These are phyloP conservation scores for Besnoitia besnoiti DNA, from an alignment of 169 alveolate species.

Conservation along the genomic window DNA sequence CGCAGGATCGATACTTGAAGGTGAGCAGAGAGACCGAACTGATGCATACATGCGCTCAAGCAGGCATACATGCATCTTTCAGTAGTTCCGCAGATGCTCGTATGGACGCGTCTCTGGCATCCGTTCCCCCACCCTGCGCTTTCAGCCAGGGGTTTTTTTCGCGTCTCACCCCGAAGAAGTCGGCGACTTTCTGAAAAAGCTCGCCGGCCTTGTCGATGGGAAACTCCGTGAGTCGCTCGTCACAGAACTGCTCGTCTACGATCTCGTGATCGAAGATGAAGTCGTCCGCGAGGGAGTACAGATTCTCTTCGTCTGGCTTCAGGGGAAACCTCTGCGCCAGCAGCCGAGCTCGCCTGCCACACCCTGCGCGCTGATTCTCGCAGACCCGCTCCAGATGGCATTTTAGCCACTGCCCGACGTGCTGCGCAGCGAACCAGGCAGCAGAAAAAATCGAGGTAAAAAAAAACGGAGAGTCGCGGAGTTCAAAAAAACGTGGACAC, in stretches of 20 bases:
- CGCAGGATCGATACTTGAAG: no score
- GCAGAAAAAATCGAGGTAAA: background rate
- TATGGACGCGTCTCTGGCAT: no score
- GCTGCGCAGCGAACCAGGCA: background rate
- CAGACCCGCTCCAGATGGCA: constrained; percentile 46
- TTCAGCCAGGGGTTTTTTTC: background rate
- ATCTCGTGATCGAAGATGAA: constrained; percentile 38
- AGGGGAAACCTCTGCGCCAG: background rate
- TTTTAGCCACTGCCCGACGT: constrained; percentile 52
- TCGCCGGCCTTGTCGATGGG: constrained; percentile 41
- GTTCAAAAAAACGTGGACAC: no score
- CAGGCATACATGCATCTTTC: no score
- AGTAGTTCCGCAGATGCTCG: no score
- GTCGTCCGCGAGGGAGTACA: constrained; percentile 38
- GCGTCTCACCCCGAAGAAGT: constrained; percentile 46
- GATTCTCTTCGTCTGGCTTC: background rate
- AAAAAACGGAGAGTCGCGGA: background rate
- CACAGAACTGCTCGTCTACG: constrained; percentile 25
- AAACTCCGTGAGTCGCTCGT: constrained; percentile 6
- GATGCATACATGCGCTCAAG: no score
- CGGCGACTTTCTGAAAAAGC: constrained; percentile 37
- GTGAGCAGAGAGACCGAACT: no score
- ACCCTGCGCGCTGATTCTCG: constrained; percentile 39
- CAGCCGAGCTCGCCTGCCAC: background rate
- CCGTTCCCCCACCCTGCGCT: no score